A percentile compares a stretch with the other conserved stretches of the same genome.
Conservation (phyloP, 805 yeast genomes). For the Sungouiella thailandica region DNA sequence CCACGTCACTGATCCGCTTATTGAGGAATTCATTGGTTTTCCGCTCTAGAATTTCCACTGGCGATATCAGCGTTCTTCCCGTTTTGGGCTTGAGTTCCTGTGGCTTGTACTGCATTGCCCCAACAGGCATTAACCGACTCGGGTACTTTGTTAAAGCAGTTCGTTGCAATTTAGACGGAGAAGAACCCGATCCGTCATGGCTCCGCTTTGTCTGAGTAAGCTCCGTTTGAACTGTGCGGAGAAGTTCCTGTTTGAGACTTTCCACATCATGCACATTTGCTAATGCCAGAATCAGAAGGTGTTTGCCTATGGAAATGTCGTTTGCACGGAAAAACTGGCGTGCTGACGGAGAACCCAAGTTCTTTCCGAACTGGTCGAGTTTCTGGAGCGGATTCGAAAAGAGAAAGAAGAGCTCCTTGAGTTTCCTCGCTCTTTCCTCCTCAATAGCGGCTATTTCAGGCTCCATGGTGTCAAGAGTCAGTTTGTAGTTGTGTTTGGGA, state of each 20-base stretch:
- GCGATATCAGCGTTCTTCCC: slow-evolving; percentile 12
- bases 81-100: background rate
- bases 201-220: background rate
- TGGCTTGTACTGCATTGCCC: no score
- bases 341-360: slow-evolving; percentile 4
- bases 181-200: background rate
- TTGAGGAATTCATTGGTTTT: slow-evolving; percentile 19
- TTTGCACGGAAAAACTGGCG: slow-evolving; percentile 6
- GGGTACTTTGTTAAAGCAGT: slow-evolving; percentile 4
- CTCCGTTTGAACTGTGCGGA: slow-evolving; percentile 1
- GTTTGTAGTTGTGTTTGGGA: no score
- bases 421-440: slow-evolving; percentile 6
- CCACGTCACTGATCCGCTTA: slow-evolving; percentile 26
- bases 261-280: slow-evolving; percentile 4
- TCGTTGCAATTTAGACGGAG: slow-evolving; percentile 5
- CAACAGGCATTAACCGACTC: slow-evolving; percentile 6
- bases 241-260: slow-evolving; percentile 3
- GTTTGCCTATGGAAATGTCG: slow-evolving; percentile 4
- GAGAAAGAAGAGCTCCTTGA: slow-evolving; percentile 14
- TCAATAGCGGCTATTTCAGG: slow-evolving; percentile 6
- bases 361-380: slow-evolving; percentile 2
- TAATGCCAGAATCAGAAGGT: slow-evolving; percentile 5
- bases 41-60: slow-evolving; percentile 17
- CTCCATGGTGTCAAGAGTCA: no score
- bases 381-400: slow-evolving; percentile 13